Evolutionary conservation across 2,329 filamentous ascomycete species (phyloP), one percentile per base, ranked within the genome.

Genomic region (Aspergillus fumigatiaffinis): DNA sequence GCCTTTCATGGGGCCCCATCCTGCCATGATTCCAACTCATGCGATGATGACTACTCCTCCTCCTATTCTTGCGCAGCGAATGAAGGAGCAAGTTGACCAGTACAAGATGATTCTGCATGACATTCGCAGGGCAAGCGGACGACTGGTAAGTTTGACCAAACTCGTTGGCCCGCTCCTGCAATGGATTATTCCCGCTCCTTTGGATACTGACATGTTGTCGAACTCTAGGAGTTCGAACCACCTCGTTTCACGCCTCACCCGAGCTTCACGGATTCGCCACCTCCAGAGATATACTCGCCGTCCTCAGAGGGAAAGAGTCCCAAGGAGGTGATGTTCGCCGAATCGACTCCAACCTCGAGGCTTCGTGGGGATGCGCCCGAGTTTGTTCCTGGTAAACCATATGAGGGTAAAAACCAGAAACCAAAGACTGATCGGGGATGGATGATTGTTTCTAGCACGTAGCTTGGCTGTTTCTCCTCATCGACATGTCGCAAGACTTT

Each of bases 291-390:
- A 17, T 38, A 38, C 32, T 38, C 32, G 32, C 32, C 32, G 14
- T 38, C 23, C 23, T 23, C 44, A 14, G 21, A 47, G 21, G 21
- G 5, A 8, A 21, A 47, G 44, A 23, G 12, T 25, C 23, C 44
- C 44, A 47, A 23, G 10, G 44, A 26, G 14, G 21, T 26, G 1
- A 47, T 47, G 44, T 47, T 47, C 23, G 44, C 44, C 23, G 44
- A 14, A 47, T 47, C 44, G n/a, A 21, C 9, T 14, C 44, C 44
- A 20, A 50, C 32, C 26, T 56, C 49, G 21, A 51, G 57, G 42
- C 62, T 66, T 56, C 63, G 65, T 26, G 62, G 51, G 6, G 63
- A 67, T 44, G 65, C 65, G 12, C 65, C 65, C 2, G 63, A 60
- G 35, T 67, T 67, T 46, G 48, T 66, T 23, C 50, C 65, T 3